These are phyloP conservation scores for Luffa acutangula DNA, from an alignment of 306 rosid genomes.

Conservation along the genomic window DNA sequence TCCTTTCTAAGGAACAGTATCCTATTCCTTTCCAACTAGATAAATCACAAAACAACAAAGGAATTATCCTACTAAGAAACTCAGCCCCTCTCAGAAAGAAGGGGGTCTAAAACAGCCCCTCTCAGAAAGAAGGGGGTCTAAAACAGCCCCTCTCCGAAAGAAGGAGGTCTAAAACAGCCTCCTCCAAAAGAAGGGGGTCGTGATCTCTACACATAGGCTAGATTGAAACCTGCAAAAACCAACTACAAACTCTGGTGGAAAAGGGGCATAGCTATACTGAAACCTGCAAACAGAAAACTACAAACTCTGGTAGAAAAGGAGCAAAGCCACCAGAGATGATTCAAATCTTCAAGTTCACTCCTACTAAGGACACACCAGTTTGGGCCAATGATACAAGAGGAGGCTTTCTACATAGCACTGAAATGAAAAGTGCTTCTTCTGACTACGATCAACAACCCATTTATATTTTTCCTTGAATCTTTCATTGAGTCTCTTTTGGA, in stretches of 20 bases:
- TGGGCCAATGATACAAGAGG: no score
- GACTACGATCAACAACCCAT: background rate
- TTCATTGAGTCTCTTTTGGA: background rate
- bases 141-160: no score
- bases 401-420: no score
- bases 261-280: background rate
- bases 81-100: background rate
- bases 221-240: background rate
- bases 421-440: background rate
- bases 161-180: no score
- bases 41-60: background rate
- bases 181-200: no score
- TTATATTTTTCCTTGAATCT: background rate
- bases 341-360: background rate
- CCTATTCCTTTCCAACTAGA: background rate
- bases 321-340: background rate
- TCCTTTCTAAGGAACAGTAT: background rate
- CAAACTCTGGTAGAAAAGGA: background rate
- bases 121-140: no score
- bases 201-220: background rate
- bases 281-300: background rate
- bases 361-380: no score
- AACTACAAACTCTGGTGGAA: no score
- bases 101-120: background rate
- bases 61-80: background rate